These are phyloP conservation scores for Pinus tabuliformis DNA, from an alignment of 75 land plant genomes.

Conservation along the genomic window DNA sequence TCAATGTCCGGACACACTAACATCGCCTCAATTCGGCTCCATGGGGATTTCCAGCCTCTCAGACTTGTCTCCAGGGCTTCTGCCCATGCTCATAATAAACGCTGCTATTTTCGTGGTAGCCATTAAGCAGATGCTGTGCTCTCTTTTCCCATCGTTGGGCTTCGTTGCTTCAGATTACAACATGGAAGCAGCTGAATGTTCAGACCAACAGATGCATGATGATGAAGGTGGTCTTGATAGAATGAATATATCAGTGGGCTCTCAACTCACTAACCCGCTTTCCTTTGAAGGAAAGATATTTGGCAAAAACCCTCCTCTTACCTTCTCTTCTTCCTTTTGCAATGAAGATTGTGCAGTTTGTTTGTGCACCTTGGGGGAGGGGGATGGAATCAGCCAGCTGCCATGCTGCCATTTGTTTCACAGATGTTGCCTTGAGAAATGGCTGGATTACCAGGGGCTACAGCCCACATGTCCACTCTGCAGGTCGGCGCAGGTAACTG, in stretches of 20 bases:
- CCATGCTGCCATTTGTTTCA: slow-evolving; percentile 61
- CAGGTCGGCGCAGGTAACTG: slow-evolving; percentile 20
- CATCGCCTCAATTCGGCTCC: no score
- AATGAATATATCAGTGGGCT: not conserved
- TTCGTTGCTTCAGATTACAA: not conserved
- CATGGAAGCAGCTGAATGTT: not conserved
- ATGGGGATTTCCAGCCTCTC: slow-evolving; percentile 30
- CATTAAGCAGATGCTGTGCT: not conserved
- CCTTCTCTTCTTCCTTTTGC: no score
- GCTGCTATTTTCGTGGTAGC: not conserved
- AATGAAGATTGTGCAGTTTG: slow-evolving; percentile 49
- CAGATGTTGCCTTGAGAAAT: slow-evolving; percentile 41
- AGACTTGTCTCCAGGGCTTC: slow-evolving; percentile 15
- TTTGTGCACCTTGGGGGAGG: slow-evolving; percentile 27
- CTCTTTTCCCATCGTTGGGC: not conserved
- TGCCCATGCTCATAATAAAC: slow-evolving; percentile 12
- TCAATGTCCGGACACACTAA: no score
- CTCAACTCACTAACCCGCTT: slow-evolving; percentile 16
- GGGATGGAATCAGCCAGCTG: slow-evolving; percentile 21
- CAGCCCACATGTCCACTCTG: slow-evolving; percentile 61
- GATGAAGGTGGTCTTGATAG: no score
- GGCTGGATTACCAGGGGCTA: slow-evolving; percentile 28
- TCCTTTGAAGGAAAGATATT: not conserved
- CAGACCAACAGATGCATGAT: not conserved
- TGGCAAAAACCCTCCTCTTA: not conserved